phyloP scores from a whole-genome alignment of 352 stramenopile species.

The Pythium myriotylum region DNA sequence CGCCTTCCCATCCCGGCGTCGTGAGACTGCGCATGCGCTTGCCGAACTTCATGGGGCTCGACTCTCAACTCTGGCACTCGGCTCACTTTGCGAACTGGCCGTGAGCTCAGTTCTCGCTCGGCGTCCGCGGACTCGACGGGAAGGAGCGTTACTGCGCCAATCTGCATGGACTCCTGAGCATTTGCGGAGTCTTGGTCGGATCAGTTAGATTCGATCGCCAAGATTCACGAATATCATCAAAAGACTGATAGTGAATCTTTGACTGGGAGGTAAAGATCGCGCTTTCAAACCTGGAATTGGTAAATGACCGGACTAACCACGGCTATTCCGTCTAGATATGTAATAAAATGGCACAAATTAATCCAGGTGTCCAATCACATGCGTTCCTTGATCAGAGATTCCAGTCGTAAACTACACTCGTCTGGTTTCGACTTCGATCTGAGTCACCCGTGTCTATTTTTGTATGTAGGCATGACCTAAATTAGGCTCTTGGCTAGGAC shows the following conservation, averaged over 20 bases:
- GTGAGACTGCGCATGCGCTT: slow-evolving; percentile 77
- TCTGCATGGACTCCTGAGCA: not conserved
- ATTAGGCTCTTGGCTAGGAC: no score
- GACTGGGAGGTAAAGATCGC: not conserved
- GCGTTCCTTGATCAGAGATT: not conserved
- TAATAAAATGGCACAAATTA: not conserved
- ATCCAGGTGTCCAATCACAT: slow-evolving; percentile 1
- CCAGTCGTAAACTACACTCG: not conserved
- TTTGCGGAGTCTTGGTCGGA: not conserved
- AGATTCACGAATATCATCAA: slow-evolving; percentile 4
- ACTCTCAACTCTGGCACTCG: not conserved
- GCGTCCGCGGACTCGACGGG: not conserved
- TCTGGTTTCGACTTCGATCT: not conserved
- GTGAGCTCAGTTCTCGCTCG: not conserved
- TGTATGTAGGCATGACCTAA: not conserved
- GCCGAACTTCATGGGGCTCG: slow-evolving; percentile 87
- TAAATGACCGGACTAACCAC: not conserved
- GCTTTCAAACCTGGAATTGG: not conserved
- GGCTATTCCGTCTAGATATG: slow-evolving; percentile 2
- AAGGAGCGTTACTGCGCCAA: not conserved
- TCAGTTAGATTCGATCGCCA: not conserved
- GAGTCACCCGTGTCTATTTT: not conserved
- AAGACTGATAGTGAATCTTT: slow-evolving; percentile 2
- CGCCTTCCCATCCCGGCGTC: slow-evolving; percentile 52
- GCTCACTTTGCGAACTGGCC: slow-evolving; percentile 26